Conservation (phyloP, 2,329 filamentous ascomycete genomes). For the Diaporthe eres region DNA sequence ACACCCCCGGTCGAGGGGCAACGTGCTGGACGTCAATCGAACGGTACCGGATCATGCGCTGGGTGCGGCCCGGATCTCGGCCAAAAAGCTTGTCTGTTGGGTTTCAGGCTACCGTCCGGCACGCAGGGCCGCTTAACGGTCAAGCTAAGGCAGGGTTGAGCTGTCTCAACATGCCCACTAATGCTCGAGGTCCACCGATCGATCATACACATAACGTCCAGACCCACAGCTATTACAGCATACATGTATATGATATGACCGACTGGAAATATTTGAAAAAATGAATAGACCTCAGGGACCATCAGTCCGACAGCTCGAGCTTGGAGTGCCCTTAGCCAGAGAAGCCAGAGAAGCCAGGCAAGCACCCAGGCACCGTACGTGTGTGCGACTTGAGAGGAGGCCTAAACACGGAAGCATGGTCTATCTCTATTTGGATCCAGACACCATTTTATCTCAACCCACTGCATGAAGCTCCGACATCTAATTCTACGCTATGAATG, state of each 20-base stretch:
- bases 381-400: not conserved
- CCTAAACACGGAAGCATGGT: not conserved
- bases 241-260: too few relatives aligned
- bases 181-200: not conserved
- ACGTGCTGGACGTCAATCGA: not conserved
- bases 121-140: not conserved
- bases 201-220: not conserved
- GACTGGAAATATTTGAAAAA: too few relatives aligned
- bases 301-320: not conserved
- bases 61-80: conserved; percentile 8
- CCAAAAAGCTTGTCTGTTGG: not conserved
- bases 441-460: not conserved
- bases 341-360: too few relatives aligned
- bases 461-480: not conserved
- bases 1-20: not conserved
- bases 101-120: not conserved
- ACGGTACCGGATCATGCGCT: not conserved
- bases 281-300: not conserved
- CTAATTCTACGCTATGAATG: not conserved
- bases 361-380: too few relatives aligned
- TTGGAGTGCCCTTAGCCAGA: not conserved
- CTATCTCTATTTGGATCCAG: not conserved
- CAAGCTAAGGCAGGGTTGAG: not conserved
- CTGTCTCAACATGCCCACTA: not conserved
- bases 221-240: not conserved